Evolutionary conservation across 306 rosid genomes (phyloP).

Genomic region (Cicer arietinum): DNA sequence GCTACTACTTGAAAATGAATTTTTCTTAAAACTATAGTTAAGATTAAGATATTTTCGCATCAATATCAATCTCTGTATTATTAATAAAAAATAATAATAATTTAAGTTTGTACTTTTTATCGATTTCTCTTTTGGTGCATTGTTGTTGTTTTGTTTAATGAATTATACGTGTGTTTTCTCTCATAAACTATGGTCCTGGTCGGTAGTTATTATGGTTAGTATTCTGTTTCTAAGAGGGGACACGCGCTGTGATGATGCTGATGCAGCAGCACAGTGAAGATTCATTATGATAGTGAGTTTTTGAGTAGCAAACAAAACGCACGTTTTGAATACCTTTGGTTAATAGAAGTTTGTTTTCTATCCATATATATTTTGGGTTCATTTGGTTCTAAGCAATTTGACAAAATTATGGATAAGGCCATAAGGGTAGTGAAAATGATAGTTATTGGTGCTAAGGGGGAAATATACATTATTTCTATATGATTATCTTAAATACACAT

Average conservation of each 20-base stretch:
- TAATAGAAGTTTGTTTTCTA: background rate
- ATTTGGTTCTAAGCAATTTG: background rate
- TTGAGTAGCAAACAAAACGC: background rate
- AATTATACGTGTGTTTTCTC: slow-evolving; percentile 4
- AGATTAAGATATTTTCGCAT: background rate
- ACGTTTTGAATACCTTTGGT: background rate
- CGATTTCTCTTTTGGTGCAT: too few species aligned
- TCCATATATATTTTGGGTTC: too few species aligned
- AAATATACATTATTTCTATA: too few species aligned
- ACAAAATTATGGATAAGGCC: background rate
- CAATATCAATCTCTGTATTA: slow-evolving; percentile 32
- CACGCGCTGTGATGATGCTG: slow-evolving; percentile 2
- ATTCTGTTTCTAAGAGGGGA: slow-evolving; percentile 27
- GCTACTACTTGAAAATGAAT: slow-evolving; percentile 33
- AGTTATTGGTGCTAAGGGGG: too few species aligned
- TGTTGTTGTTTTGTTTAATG: too few species aligned
- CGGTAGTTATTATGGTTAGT: slow-evolving; percentile 64
- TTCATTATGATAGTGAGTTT: background rate
- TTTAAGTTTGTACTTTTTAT: background rate
- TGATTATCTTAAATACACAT: too few species aligned
- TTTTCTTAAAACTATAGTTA: too few species aligned
- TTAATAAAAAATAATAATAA: background rate
- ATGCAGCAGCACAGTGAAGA: background rate
- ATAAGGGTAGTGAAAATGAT: too few species aligned
- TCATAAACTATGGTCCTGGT: slow-evolving; percentile 47